These are phyloP conservation scores for Pythium oligandrum DNA, from an alignment of 352 stramenopile species.

Conservation along the genomic window DNA sequence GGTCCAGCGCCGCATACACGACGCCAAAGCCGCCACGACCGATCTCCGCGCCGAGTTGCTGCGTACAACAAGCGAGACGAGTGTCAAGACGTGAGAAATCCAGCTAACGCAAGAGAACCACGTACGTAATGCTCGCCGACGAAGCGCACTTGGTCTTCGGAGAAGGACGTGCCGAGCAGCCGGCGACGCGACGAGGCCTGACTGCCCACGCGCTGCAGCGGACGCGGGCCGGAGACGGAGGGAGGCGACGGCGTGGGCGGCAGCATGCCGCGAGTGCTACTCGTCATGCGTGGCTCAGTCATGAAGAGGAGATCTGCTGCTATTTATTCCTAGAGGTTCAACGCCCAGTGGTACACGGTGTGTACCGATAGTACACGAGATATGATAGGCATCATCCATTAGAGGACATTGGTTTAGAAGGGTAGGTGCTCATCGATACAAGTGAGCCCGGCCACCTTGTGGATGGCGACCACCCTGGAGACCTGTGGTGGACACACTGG, in stretches of 20 bases:
- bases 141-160: conserved; percentile 56
- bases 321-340: too few species aligned
- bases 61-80: conserved; percentile 4
- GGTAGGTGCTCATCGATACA: too few species aligned
- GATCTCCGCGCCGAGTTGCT: conserved; percentile 91
- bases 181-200: conserved; percentile 8
- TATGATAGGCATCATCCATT: too few species aligned
- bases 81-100: conserved; percentile 8
- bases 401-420: too few species aligned
- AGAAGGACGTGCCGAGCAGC: conserved; percentile 12
- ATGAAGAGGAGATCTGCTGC: too few species aligned
- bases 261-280: neutral
- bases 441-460: too few species aligned
- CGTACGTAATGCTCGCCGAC: conserved; percentile 75
- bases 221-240: conserved; percentile 3
- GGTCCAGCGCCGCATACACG: conserved; percentile 86
- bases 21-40: conserved; percentile 88
- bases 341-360: too few species aligned
- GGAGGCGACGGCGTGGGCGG: conserved; percentile 8
- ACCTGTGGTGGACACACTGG: conserved; percentile 16
- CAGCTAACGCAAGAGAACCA: neutral
- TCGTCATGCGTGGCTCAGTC: neutral
- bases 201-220: conserved; percentile 23
- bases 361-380: too few species aligned
- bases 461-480: too few species aligned